Evolutionary conservation across 1,284 basidiomycete species (phyloP), one percentile per base, ranked within the genome.

Genomic region (Uromyces viciae-fabae): DNA sequence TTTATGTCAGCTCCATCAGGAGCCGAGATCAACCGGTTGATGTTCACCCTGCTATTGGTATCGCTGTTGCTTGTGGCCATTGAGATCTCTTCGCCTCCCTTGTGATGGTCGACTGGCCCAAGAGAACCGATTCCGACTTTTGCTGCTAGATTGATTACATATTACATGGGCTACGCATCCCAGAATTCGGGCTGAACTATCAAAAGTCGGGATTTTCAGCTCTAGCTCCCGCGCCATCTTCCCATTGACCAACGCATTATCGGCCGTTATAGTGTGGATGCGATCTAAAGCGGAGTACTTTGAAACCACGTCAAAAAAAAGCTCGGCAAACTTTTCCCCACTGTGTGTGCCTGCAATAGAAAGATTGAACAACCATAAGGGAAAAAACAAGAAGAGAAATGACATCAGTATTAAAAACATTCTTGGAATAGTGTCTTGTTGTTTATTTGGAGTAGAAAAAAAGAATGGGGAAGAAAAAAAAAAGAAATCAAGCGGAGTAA

Each of bases 271-370:
- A 22, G 40, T 31, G 19, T 42, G 25, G 17, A 72, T 25, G 9
- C 8, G 15, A 46, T 72, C 69, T 46, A 31, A 19, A 9, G 25
- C 38, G 11, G 15, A 42, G 42, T 72, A 72, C 8, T 31, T 7
- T 19, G 43, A 14, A n/a, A 72, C 25, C 9, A 31, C 33, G 17
- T 49, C 19, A 25, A 9, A 49, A 33, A 72, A 72, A 19, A 46
- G 17, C 15, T 72, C 43, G 3, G 69, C 69, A 46, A 46, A 49
- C 17, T 31, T 42, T 46, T 43, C 14, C 17, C 42, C 69, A 25
- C 36, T 46, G 42, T 72, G 69, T 17, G 38, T 33, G 25, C 69
- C 69, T 72, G 36, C 69, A 72, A n/a, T n/a, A n/a, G n/a, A n/a
- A n/a, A n/a, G n/a, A n/a, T n/a, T n/a, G n/a, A n/a, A n/a, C n/a